Conservation (phyloP, 495 filamentous ascomycete species). For the Penicillium psychrofluorescens region DNA sequence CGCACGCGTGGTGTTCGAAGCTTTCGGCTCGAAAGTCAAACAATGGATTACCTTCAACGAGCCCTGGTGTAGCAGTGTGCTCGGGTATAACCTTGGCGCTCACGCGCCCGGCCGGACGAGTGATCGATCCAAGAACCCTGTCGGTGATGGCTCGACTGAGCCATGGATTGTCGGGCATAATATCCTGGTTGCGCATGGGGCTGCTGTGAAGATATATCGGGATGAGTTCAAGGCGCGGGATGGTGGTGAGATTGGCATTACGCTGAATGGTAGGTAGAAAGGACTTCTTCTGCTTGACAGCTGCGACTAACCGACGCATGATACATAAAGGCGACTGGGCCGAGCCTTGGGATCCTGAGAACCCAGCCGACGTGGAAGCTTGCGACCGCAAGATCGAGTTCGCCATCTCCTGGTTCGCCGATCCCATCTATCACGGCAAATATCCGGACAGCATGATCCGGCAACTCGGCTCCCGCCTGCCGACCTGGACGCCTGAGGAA, state of each 20-base stretch:
- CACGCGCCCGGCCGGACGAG: constrained; percentile 46
- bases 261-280: constrained; percentile 39
- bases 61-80: constrained; percentile 44
- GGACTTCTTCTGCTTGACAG: no score
- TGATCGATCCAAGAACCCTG: constrained; percentile 38
- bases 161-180: constrained; percentile 46
- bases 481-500: constrained; percentile 58
- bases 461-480: constrained; percentile 64
- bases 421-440: constrained; percentile 68
- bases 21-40: constrained; percentile 42
- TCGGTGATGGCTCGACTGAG: constrained; percentile 43
- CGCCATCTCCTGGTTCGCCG: constrained; percentile 54
- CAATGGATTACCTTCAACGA: constrained; percentile 53
- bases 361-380: constrained; percentile 43
- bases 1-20: constrained; percentile 38
- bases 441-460: constrained; percentile 71
- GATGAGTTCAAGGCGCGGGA: constrained; percentile 41
- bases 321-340: constrained; percentile 50
- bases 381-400: constrained; percentile 47
- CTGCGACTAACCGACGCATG: no score
- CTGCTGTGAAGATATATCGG: constrained; percentile 45
- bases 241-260: constrained; percentile 46
- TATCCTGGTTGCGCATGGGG: constrained; percentile 41
- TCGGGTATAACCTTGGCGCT: constrained; percentile 45
- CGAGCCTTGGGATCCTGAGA: constrained; percentile 45